phyloP scores from a whole-genome alignment of 495 filamentous ascomycete genomes.

The Thozetella sp. region DNA sequence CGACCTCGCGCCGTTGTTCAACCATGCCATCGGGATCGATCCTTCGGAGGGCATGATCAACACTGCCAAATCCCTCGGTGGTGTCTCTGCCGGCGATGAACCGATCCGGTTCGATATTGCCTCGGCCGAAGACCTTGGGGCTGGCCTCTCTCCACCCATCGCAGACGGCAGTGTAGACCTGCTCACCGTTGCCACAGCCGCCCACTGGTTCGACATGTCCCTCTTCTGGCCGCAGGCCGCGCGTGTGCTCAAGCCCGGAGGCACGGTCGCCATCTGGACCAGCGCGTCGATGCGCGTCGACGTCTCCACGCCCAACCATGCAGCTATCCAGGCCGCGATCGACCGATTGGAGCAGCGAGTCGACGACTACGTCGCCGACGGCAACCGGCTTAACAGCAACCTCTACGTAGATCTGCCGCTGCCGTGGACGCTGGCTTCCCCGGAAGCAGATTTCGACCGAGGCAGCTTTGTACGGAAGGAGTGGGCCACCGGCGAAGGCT shows the following conservation, averaged over 20 bases:
- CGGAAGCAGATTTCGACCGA: conserved; percentile 41
- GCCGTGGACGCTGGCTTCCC: conserved; percentile 45
- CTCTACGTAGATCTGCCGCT: conserved; percentile 46
- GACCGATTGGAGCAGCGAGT: conserved; percentile 20
- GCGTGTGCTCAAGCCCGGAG: conserved; percentile 54
- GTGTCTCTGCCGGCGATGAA: conserved; percentile 13
- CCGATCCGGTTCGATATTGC: conserved; percentile 44
- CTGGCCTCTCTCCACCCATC: conserved; percentile 11
- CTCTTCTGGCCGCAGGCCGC: conserved; percentile 64
- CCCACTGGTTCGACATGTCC: conserved; percentile 64
- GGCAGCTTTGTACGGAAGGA: conserved; percentile 37
- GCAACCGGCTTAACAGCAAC: conserved; percentile 34
- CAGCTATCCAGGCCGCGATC: conserved; percentile 17
- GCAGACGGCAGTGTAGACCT: conserved; percentile 47
- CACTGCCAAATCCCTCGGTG: conserved; percentile 24
- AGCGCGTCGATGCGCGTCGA: conserved; percentile 30
- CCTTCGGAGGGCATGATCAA: conserved; percentile 56
- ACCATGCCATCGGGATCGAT: conserved; percentile 53
- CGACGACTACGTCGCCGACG: conserved; percentile 30
- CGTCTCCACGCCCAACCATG: conserved; percentile 29
- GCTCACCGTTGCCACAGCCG: conserved; percentile 50
- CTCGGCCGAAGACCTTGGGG: conserved; percentile 45
- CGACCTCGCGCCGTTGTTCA: conserved; percentile 40
- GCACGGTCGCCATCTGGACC: conserved; percentile 60
- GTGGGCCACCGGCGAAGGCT: conserved; percentile 21